A percentile compares a stretch with the other conserved stretches of the same genome.
Conservation (phyloP, 2,329 filamentous ascomycete species). For the Mariannaea elegans region DNA sequence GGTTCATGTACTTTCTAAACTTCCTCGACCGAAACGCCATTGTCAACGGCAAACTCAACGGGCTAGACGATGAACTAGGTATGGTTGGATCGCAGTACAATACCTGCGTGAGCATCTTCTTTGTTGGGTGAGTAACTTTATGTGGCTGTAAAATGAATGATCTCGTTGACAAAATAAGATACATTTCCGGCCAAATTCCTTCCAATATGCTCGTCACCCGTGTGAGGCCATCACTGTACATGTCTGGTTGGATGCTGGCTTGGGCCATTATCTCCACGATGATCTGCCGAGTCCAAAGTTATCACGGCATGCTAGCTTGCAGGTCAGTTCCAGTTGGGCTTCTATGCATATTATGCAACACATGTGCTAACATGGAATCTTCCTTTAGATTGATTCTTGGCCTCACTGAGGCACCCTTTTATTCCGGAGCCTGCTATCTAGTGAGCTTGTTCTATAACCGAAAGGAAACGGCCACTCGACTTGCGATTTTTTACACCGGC, state of each 20-base stretch:
- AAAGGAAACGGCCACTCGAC: constrained; percentile 54
- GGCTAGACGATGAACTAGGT: constrained; percentile 61
- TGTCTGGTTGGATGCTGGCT: constrained; percentile 47
- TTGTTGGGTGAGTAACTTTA: too few relatives aligned
- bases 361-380: fast-evolving
- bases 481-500: constrained; percentile 56
- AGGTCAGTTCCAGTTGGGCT: constrained; percentile 50
- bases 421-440: constrained; percentile 49
- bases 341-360: too few relatives aligned
- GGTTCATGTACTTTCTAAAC: constrained; percentile 52
- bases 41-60: constrained; percentile 63
- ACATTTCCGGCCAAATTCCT: constrained; percentile 45
- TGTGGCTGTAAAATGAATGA: too few relatives aligned
- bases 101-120: constrained; percentile 48
- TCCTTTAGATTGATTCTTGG: constrained; percentile 52
- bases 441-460: constrained; percentile 64
- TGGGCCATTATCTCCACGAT: constrained; percentile 53
- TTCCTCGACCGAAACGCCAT: constrained; percentile 64
- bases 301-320: constrained; percentile 51
- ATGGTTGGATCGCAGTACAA: constrained; percentile 51
- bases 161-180: neutral
- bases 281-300: constrained; percentile 52
- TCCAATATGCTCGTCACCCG: constrained; percentile 54
- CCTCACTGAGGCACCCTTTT: constrained; percentile 53
- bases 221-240: constrained; percentile 55